Percentiles rank a stretch among this genome's conserved stretches.
Conservation (phyloP, 2,329 filamentous ascomycete species). For the Trichoderma sp. region DNA sequence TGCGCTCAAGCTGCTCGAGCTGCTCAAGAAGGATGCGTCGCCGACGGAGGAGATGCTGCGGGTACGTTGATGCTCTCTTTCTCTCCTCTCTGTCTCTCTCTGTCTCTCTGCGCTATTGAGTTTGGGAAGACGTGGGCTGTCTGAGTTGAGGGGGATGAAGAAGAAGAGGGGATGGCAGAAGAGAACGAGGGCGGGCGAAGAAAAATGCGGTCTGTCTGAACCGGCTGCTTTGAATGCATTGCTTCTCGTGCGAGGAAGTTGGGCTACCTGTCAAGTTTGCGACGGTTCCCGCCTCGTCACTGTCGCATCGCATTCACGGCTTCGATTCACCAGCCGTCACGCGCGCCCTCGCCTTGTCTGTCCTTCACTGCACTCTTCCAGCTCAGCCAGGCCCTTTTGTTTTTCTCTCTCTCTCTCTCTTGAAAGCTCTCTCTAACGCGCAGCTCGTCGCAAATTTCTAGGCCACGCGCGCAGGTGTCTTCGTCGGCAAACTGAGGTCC, state of each 20-base stretch:
- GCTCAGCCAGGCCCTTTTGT: not conserved
- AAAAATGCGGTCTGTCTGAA: not conserved
- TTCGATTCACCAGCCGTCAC: not conserved
- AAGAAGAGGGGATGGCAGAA: not conserved
- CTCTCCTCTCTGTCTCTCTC: not conserved
- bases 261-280: constrained; percentile 17
- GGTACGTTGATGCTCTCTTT: constrained; percentile 45
- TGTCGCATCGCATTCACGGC: constrained; percentile 8
- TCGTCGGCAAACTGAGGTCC: constrained; percentile 77
- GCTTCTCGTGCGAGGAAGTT: not conserved
- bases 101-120: no score
- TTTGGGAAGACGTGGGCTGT: no score
- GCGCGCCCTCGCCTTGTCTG: no score
- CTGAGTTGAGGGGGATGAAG: no score
- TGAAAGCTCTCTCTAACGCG: constrained; percentile 3
- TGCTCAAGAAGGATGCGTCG: constrained; percentile 76
- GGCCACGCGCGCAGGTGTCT: constrained; percentile 87
- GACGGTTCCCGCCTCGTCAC: not conserved
- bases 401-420: not conserved
- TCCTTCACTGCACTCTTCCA: not conserved
- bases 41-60: constrained; percentile 89
- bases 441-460: constrained; percentile 37
- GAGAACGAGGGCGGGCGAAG: not conserved
- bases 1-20: constrained; percentile 73
- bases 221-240: not conserved